Percentiles rank a stretch among this genome's conserved stretches.
Evolutionary conservation across 208 protist species (phyloP).

Genomic region (Leishmania aethiopica): DNA sequence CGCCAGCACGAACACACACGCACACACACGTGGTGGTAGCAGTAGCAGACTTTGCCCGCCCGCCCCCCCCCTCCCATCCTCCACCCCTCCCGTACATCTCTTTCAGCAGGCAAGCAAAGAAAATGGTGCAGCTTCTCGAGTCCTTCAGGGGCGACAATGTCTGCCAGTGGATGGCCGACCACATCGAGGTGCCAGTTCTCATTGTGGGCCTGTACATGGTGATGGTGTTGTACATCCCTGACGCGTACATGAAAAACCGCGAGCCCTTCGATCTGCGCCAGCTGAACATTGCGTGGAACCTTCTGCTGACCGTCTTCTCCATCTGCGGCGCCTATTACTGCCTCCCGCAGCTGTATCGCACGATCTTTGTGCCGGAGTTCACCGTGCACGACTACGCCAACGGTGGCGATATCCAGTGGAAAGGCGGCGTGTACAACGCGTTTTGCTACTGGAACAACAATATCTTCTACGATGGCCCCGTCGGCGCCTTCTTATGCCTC

Average conservation of each 20-base stretch:
- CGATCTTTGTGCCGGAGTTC: slow-evolving; percentile 26
- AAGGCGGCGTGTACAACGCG: slow-evolving; percentile 56
- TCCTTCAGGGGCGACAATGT: slow-evolving; percentile 44
- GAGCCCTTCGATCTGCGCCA: slow-evolving; percentile 49
- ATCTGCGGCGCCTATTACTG: no score
- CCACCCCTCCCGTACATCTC: not conserved
- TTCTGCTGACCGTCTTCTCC: slow-evolving; percentile 80
- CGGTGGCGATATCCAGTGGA: slow-evolving; percentile 11
- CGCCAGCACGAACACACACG: not conserved
- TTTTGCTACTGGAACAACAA: slow-evolving; percentile 66
- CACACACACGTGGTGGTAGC: not conserved
- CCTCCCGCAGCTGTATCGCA: slow-evolving; percentile 51
- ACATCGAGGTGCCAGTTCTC: slow-evolving; percentile 56
- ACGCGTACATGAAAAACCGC: slow-evolving; percentile 74
- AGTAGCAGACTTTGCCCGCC: not conserved
- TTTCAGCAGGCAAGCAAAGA: not conserved
- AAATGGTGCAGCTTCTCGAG: not conserved
- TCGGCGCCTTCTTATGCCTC: slow-evolving; percentile 64
- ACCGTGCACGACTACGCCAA: slow-evolving; percentile 32
- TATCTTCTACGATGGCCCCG: slow-evolving; percentile 55
- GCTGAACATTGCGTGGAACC: slow-evolving; percentile 81
- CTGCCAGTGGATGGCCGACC: slow-evolving; percentile 47
- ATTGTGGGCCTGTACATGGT: slow-evolving; percentile 48
- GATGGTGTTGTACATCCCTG: slow-evolving; percentile 59
- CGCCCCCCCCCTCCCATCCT: not conserved